phyloP scores from a whole-genome alignment of 441 rosid genomes.

The Breynia disticha region DNA sequence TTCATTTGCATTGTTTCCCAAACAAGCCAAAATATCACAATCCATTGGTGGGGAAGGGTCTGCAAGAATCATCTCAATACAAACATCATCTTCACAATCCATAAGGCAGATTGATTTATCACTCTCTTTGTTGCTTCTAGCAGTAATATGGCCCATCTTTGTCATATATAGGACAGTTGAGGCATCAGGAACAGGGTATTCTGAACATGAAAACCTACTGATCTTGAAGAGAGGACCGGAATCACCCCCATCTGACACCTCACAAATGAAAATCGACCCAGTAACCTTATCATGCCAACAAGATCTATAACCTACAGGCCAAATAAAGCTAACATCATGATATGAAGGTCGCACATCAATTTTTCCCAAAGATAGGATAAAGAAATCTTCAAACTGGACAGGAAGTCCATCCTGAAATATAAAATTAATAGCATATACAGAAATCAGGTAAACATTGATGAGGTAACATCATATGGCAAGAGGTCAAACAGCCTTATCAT shows the following conservation, averaged over 20 bases:
- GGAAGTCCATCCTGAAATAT: slow-evolving; percentile 73
- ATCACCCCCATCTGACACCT: slow-evolving; percentile 81
- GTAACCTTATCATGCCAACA: slow-evolving; percentile 99
- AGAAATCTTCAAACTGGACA: slow-evolving; percentile 87
- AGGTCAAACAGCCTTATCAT: background rate
- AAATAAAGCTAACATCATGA: slow-evolving; percentile 56
- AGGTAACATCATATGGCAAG: slow-evolving; percentile 3
- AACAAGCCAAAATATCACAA: slow-evolving; percentile 58
- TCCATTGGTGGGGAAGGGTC: slow-evolving; percentile 59
- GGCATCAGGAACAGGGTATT: slow-evolving; percentile 46
- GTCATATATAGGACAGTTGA: slow-evolving; percentile 49
- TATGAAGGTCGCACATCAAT: slow-evolving; percentile 79
- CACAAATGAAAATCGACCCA: slow-evolving; percentile 74
- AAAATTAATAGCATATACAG: slow-evolving; percentile 17
- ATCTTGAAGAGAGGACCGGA: slow-evolving; percentile 87
- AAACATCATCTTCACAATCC: slow-evolving; percentile 38
- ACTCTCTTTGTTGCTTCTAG: slow-evolving; percentile 28
- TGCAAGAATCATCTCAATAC: slow-evolving; percentile 54
- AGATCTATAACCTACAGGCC: slow-evolving; percentile 82
- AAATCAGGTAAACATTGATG: slow-evolving; percentile 17
- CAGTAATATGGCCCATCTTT: slow-evolving; percentile 24
- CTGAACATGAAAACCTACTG: slow-evolving; percentile 74
- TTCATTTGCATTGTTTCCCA: slow-evolving; percentile 25
- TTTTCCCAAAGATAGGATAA: slow-evolving; percentile 74
- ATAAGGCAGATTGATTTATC: slow-evolving; percentile 17